Conservation (phyloP, 345 rosid genomes). For the Eutrema japonicum region DNA sequence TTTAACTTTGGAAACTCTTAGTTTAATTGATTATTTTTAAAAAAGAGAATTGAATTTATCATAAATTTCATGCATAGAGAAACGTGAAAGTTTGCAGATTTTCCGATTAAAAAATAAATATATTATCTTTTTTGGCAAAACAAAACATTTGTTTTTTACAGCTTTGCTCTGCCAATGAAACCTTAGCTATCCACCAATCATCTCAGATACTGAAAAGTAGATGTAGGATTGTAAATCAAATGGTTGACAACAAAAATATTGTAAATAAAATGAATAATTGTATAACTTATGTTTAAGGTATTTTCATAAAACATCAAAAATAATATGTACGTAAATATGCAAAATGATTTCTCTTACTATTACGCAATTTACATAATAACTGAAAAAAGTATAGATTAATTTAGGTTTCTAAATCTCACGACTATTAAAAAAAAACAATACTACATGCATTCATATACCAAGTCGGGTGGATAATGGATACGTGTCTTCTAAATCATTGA, state of each 20-base stretch:
- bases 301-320: too few species aligned
- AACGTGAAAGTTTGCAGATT: too few species aligned
- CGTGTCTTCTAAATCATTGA: constrained; percentile 20
- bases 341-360: too few species aligned
- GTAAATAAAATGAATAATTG: neutral
- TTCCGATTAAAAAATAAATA: neutral
- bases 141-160: neutral
- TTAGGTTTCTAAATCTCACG: neutral
- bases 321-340: too few species aligned
- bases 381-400: neutral
- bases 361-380: too few species aligned
- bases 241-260: too few species aligned
- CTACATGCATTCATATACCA: neutral
- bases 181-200: neutral
- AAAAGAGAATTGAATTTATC: too few species aligned
- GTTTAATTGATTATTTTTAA: too few species aligned
- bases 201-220: neutral
- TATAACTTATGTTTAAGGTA: neutral
- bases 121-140: neutral
- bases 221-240: too few species aligned
- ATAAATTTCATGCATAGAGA: too few species aligned
- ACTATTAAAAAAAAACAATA: neutral
- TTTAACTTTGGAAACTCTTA: too few species aligned
- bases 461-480: constrained; percentile 3
- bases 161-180: neutral